Evolutionary conservation across 768 basidiomycete species (phyloP).

Genomic region (Jaapia argillacea): DNA sequence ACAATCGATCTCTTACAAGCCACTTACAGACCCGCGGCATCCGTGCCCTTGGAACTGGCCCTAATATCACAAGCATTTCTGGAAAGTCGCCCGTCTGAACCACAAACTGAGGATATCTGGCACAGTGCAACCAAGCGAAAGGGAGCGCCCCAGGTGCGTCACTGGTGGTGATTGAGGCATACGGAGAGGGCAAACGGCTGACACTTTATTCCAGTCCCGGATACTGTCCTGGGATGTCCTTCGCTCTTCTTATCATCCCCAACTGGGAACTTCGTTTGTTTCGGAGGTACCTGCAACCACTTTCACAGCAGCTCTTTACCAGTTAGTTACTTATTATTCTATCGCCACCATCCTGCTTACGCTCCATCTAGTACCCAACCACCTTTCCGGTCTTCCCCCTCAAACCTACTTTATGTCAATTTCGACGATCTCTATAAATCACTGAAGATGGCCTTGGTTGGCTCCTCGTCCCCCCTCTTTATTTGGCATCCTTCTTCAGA

Average conservation of each 20-base stretch:
- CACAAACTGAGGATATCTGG: no score
- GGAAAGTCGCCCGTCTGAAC: no score
- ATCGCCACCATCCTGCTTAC: background rate
- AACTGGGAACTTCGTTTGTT: slow-evolving; percentile 42
- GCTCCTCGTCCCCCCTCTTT: slow-evolving; percentile 58
- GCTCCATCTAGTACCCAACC: slow-evolving; percentile 35
- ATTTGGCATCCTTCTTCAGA: slow-evolving; percentile 49
- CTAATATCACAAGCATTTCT: no score
- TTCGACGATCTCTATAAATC: slow-evolving; percentile 39
- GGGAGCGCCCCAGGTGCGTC: no score
- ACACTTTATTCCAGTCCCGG: no score
- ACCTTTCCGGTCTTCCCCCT: slow-evolving; percentile 23
- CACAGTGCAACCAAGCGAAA: no score
- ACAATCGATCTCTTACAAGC: slow-evolving; percentile 28
- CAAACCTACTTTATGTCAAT: slow-evolving; percentile 32
- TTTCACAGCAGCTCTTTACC: slow-evolving; percentile 46
- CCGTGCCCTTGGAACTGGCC: no score
- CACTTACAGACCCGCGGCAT: no score
- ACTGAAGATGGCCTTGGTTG: slow-evolving; percentile 48
- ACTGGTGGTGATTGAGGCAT: no score
- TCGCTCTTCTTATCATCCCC: slow-evolving; percentile 21
- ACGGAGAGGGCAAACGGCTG: no score
- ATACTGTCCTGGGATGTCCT: slow-evolving; percentile 59
- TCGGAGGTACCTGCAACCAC: slow-evolving; percentile 52
- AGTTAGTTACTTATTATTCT: slow-evolving; percentile 30